Percentiles rank a stretch among this genome's conserved stretches.
Conservation (phyloP, 208 protist species). For the Trypanosoma boissoni region DNA sequence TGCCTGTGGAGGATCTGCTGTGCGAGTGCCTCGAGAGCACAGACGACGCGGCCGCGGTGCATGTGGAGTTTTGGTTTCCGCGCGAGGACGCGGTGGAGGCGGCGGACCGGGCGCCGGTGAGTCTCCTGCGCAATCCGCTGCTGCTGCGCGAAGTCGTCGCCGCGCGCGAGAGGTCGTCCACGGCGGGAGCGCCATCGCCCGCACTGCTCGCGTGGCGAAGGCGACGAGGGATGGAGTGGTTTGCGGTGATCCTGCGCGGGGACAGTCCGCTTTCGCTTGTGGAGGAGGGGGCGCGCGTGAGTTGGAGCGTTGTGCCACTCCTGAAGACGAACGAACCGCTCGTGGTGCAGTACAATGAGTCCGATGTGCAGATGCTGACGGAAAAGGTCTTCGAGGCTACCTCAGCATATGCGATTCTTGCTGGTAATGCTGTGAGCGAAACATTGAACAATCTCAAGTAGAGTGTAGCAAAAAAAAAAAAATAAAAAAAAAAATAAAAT, state of each 20-base stretch:
- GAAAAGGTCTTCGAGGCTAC: not conserved
- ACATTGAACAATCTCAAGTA: no score
- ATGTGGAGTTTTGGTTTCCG: slow-evolving; percentile 9
- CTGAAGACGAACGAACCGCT: not conserved
- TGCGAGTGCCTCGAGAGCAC: slow-evolving; percentile 10
- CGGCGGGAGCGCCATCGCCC: not conserved
- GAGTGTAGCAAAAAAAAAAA: no score
- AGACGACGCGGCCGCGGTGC: not conserved
- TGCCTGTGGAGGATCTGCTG: not conserved
- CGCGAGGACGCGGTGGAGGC: not conserved
- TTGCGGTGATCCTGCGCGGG: not conserved
- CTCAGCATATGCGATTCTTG: not conserved
- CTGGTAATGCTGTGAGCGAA: not conserved
- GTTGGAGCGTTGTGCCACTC: not conserved
- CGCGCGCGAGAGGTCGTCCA: no score
- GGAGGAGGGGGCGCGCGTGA: not conserved
- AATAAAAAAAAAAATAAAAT: no score
- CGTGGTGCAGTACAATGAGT: slow-evolving; percentile 5
- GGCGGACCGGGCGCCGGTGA: not conserved
- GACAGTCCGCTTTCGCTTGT: not conserved
- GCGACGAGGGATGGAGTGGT: slow-evolving; percentile 3
- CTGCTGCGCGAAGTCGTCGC: not conserved
- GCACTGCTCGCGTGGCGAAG: not conserved
- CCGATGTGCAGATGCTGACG: not conserved
- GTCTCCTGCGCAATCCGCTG: slow-evolving; percentile 6